Base-by-base conservation (phyloP, 1,284 basidiomycete genomes). In the Ceratobasidium sp. region DNA sequence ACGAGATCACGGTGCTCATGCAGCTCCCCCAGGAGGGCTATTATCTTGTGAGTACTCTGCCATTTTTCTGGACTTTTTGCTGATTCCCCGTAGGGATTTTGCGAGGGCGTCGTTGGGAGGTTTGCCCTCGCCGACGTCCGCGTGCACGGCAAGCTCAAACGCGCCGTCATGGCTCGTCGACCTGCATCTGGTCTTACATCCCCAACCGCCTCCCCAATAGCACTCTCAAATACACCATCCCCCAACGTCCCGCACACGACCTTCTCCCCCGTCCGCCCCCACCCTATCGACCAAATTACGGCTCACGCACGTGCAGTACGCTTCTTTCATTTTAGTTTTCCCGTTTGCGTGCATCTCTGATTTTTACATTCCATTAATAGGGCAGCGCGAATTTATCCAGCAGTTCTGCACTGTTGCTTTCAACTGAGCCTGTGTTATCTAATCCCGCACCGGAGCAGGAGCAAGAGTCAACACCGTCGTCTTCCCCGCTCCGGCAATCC, bases 71-170 rank as follows among this genome's bases (percentile, higher is more conserved):
- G 56, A 64, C 29, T 53, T 45, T 33, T 41, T 41, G 19, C 53
- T 71, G 51, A 74, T 44, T 50, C 72, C 45, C 57, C 78, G 1
- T 77, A 93, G 87, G 93, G 93, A 0, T 92, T 92, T 79, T 98
- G 96, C 81, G 96, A 98, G 84, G 95, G 93, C 65, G 94, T 97
- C 59, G 91, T 97, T 1, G 96, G 96, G 17, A 88, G 90, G 53
- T 96, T 97, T 81, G 85, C 87, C 44, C 89, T 88, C 1, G 80
- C 83, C 15, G 85, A 92, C 77, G 94, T 97, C 14, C 86, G 84
- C 22, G 93, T 96, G 79, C 89, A 90, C 78, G 87, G 88, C 2
- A 92, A 90, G 77, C 87, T 96, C 78, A 96, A 96, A 84, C 91
- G 90, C 76, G 92, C 93, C 0, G 85, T 96, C 77, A 90, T 91